Base-by-base conservation (phyloP, 176 grass and related monocot species). In the Poa annua region DNA sequence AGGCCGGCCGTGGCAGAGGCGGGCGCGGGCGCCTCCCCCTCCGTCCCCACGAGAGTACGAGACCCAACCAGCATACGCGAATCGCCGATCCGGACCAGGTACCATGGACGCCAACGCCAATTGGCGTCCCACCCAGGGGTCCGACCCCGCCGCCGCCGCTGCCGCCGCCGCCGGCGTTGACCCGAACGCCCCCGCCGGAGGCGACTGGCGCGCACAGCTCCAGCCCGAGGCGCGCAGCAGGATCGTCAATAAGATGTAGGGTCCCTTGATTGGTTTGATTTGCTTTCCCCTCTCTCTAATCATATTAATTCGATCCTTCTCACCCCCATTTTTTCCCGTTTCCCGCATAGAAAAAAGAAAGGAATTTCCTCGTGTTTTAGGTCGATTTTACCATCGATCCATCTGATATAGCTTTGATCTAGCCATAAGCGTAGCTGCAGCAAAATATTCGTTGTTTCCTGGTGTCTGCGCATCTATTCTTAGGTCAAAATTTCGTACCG, bases 161-260 rank as follows among this genome's bases (percentile, higher is more conserved):
- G 61, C 57, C 1, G 67, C 39, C 5, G 67, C 67, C n/a, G 69
- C 42, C 13, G 69, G 69, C 33, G 78, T 57, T 17, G 89, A 82
- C 64, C 72, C 94, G 5, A 79, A 53, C 81, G 77, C 74, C 34
- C 49, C 84, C 25, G 75, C 74, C 36, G 86, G 78, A 4, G 53
- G 39, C 56, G 85, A 96, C 57, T 96, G 93, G 96, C 87, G 96
- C 39, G 7, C n/a, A 50, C 93, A 92, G 54, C 87, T 99, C 38
- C 89, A 89, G 78, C 87, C 89, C 12, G 89, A 93, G 66, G 89
- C 93, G 15, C 93, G 96, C 52, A 82, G 17, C 74, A 90, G 87
- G 84, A 90, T 93, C 70, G 91, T 99, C 49, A 96, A 93, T 15
- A 96, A 90, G 87, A 96, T 96, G 96, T 96, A 78, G 8, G 76